Evolutionary conservation across 306 rosid species (phyloP).

Genomic region (Oxytropis ochrocephala): DNA sequence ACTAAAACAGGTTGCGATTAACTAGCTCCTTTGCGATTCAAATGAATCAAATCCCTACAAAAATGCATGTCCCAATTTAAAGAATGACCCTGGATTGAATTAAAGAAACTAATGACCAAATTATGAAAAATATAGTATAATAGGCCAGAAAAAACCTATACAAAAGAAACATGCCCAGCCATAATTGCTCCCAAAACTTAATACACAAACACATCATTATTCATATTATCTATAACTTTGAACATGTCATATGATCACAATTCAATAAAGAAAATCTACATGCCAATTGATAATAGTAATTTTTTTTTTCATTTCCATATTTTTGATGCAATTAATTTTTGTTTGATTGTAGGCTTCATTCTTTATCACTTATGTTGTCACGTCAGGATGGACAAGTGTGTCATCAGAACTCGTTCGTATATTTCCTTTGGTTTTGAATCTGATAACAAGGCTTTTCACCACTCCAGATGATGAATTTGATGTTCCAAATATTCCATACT

Average conservation of each 20-base stretch:
- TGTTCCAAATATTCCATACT: slow-evolving; percentile 62
- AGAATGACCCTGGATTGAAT: not conserved
- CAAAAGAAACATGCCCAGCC: not conserved
- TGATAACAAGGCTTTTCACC: slow-evolving; percentile 50
- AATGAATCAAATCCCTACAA: not conserved
- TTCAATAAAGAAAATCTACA: not conserved
- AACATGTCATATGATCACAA: slow-evolving; percentile 15
- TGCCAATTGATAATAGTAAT: not conserved
- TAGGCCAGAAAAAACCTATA: not conserved
- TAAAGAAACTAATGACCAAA: not conserved
- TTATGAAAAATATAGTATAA: not conserved
- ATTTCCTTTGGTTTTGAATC: slow-evolving; percentile 50
- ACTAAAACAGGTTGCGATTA: not conserved
- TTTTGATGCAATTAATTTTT: slow-evolving; percentile 26
- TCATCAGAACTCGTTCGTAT: slow-evolving; percentile 78
- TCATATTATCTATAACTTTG: not conserved
- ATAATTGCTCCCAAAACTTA: no score
- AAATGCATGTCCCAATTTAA: not conserved
- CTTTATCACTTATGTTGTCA: slow-evolving; percentile 90
- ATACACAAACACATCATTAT: not conserved
- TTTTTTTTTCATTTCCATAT: slow-evolving; percentile 8
- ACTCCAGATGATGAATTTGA: slow-evolving; percentile 43
- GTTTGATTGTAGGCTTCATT: slow-evolving; percentile 70
- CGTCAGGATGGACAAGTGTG: slow-evolving; percentile 89
- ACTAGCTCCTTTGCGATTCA: not conserved